These are phyloP conservation scores for Mycena pura DNA, from an alignment of 768 basidiomycete genomes.

Conservation along the genomic window DNA sequence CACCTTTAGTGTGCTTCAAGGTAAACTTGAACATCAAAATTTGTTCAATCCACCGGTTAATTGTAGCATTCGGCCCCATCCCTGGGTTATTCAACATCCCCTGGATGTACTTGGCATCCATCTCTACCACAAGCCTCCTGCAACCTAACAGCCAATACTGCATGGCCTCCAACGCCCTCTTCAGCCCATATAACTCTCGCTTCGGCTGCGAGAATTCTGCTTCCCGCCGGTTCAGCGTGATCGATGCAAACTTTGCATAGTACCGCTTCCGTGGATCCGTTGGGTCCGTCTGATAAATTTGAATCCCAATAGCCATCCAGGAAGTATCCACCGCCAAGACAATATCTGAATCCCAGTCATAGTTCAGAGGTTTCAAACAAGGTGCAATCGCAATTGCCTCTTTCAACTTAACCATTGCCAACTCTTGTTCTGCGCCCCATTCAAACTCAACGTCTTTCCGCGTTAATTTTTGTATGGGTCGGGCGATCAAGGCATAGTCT, in stretches of 20 bases:
- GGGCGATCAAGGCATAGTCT: constrained; percentile 11
- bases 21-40: constrained; percentile 29
- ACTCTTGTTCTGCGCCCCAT: constrained; percentile 28
- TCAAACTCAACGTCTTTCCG: constrained; percentile 18
- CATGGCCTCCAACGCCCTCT: constrained; percentile 8
- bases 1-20: constrained; percentile 22
- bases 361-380: constrained; percentile 34
- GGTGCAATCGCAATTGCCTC: constrained; percentile 12
- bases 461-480: constrained; percentile 6
- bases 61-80: constrained; percentile 28
- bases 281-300: constrained; percentile 16
- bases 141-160: constrained; percentile 28
- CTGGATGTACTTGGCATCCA: constrained; percentile 31
- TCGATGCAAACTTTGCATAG: constrained; percentile 36
- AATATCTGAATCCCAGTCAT: constrained; percentile 27
- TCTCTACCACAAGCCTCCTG: constrained; percentile 22
- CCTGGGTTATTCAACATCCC: constrained; percentile 23
- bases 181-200: constrained; percentile 35
- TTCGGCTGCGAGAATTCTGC: constrained; percentile 32
- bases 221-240: constrained; percentile 20
- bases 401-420: constrained; percentile 31
- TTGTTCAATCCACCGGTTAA: constrained; percentile 32
- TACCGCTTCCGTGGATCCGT: constrained; percentile 7
- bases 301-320: constrained; percentile 6
- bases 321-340: constrained; percentile 38